phyloP scores from a whole-genome alignment of 495 filamentous ascomycete species.

The Eremomyces bilateralis region DNA sequence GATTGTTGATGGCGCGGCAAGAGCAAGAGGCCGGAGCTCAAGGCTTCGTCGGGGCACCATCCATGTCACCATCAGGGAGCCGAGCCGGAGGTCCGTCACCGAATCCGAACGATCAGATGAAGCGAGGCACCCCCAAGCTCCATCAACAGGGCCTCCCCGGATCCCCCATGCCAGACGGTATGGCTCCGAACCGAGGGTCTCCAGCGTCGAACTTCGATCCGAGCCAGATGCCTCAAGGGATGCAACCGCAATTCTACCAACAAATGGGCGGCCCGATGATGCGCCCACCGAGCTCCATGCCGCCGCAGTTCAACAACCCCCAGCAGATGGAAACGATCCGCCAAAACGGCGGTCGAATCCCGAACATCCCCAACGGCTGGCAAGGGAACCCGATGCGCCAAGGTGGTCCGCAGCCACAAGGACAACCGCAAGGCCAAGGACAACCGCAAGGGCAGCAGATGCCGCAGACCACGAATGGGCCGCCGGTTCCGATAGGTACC shows the following conservation, averaged over 20 bases:
- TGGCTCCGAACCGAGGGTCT: constrained; percentile 56
- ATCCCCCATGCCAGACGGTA: constrained; percentile 66
- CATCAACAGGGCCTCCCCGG: constrained; percentile 40
- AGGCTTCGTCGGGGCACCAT: constrained; percentile 34
- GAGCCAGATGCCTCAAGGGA: constrained; percentile 35
- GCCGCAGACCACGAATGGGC: constrained; percentile 31
- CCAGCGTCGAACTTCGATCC: constrained; percentile 60
- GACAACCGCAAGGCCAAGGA: constrained; percentile 33
- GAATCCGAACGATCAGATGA: constrained; percentile 74
- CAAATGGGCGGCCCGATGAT: constrained; percentile 34
- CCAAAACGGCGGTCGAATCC: too few species aligned
- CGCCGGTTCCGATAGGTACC: constrained; percentile 45
- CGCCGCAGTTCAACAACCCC: constrained; percentile 15
- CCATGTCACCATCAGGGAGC: constrained; percentile 64
- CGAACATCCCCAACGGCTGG: too few species aligned
- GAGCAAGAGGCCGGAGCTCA: constrained; percentile 51
- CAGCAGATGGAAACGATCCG: constrained; percentile 22
- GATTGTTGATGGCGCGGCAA: constrained; percentile 88
- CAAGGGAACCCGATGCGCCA: constrained; percentile 27
- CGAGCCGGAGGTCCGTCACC: constrained; percentile 60
- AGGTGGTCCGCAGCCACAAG: constrained; percentile 15
- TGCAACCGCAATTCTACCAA: constrained; percentile 20
- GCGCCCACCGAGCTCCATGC: constrained; percentile 52
- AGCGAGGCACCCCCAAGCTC: constrained; percentile 78
- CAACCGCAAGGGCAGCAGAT: constrained; percentile 36